These are phyloP conservation scores for Trichosporon asahii DNA, from an alignment of 1,284 basidiomycete species.

Conservation along the genomic window DNA sequence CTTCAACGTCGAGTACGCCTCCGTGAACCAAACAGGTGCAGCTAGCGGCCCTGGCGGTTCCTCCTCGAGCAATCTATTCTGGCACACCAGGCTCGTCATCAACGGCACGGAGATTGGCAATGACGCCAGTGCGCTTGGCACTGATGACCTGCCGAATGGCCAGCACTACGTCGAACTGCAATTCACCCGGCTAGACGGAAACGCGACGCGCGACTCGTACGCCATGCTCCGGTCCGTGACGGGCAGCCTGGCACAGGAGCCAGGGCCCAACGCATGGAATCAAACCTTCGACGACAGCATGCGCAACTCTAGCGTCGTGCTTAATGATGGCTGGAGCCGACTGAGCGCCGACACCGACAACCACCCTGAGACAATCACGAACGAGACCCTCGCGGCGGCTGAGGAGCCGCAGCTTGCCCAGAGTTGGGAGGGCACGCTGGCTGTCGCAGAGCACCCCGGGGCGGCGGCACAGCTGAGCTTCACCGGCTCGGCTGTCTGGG, in stretches of 20 bases:
- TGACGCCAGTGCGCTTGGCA: neutral
- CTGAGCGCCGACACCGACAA: slow-evolving; percentile 26
- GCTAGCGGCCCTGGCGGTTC: neutral
- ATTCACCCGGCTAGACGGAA: slow-evolving; percentile 8
- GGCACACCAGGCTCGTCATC: neutral
- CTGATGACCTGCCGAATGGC: neutral
- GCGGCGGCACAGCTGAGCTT: slow-evolving; percentile 21
- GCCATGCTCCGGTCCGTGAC: slow-evolving; percentile 28
- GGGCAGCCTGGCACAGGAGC: slow-evolving; percentile 21
- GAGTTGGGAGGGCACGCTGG: slow-evolving; percentile 30
- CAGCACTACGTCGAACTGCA: neutral
- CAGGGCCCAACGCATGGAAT: slow-evolving; percentile 24
- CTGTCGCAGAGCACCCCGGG: slow-evolving; percentile 35
- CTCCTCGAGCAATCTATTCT: neutral
- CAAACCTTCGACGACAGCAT: slow-evolving; percentile 41
- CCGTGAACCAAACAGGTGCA: neutral
- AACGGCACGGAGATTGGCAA: neutral
- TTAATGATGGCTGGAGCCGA: slow-evolving; percentile 44
- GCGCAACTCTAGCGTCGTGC: slow-evolving; percentile 28
- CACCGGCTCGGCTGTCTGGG: slow-evolving; percentile 33
- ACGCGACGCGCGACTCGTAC: slow-evolving; percentile 16
- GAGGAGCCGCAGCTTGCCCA: neutral
- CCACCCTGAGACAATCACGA: slow-evolving; percentile 22
- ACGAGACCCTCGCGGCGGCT: slow-evolving; percentile 10
- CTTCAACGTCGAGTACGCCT: neutral